Base-by-base conservation (phyloP, 2,329 filamentous ascomycete genomes). In the Falciphora oryzae region DNA sequence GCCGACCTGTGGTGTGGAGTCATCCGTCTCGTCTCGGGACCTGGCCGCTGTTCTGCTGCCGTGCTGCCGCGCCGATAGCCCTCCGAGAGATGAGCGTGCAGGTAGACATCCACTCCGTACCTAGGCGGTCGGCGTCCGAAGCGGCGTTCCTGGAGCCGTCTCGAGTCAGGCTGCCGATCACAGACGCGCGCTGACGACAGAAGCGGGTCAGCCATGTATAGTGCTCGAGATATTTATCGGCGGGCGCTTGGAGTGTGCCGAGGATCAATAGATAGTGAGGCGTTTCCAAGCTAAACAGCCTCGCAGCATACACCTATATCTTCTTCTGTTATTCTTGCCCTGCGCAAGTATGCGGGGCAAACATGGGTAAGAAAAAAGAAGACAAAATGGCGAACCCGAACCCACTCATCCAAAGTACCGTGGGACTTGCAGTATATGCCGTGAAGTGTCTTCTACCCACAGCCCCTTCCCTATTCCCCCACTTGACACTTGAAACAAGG, bases 141-240 rank as follows among this genome's bases (percentile, higher is more conserved):
- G 22, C 5, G 44, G 44, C 22, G 44, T 53, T 53, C 44, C 44
- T 53, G 44, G 5, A 6, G 44, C 22, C 44, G 44, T n/a, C 44
- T 25, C 44, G 44, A 53, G 44, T 53, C 44, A 53, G 44, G 57
- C 18, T 58, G 57, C 57, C 25, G 57, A 58, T 58, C 29, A 27
- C 29, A 31, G 27, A 28, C 18, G 57, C 57, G 13, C 13, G 57
- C 27, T 58, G 57, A 58, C 57, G 57, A 58, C 57, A 58, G 18
- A 28, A 29, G 27, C 57, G 25, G 57, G 57, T 58, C 57, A 7
- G 25, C 6, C 11, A 28, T 58, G 57, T 28, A 58, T 22, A 18
- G 11, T 31, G 25, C 27, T n/a, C 11, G n/a, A 58, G 27, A 28
- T 58, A 31, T 28, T 29, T 5, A 58, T 3, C 27, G 4, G 27